A percentile compares a stretch with the other conserved stretches of the same genome.
phyloP scores from a whole-genome alignment of 352 stramenopile species.

The Nothophytophthora sp. region DNA sequence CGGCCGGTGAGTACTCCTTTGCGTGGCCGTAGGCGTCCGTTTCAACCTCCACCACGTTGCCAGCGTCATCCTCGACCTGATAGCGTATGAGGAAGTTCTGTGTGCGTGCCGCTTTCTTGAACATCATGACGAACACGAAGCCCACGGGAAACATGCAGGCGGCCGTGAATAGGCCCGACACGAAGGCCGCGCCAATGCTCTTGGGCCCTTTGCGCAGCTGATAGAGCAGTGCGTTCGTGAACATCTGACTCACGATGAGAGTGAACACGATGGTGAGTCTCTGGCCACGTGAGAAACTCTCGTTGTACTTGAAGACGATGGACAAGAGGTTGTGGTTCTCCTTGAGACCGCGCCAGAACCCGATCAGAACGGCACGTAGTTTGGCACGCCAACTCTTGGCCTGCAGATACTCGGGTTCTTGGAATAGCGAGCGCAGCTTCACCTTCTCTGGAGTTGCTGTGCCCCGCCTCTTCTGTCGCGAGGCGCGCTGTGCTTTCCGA shows the following conservation, averaged over 20 bases:
- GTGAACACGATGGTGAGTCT: slow-evolving; percentile 73
- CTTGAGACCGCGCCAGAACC: slow-evolving; percentile 56
- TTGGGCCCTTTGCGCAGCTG: slow-evolving; percentile 50
- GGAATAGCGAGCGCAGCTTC: slow-evolving; percentile 60
- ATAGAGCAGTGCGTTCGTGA: slow-evolving; percentile 70
- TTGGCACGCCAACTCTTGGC: slow-evolving; percentile 56
- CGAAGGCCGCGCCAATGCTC: slow-evolving; percentile 45
- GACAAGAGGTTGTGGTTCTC: slow-evolving; percentile 71
- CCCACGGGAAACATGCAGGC: slow-evolving; percentile 66
- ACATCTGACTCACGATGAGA: slow-evolving; percentile 71
- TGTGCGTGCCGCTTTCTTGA: slow-evolving; percentile 63
- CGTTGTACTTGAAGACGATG: slow-evolving; percentile 76
- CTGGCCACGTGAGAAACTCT: slow-evolving; percentile 63
- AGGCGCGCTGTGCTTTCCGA: slow-evolving; percentile 34
- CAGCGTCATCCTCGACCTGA: slow-evolving; percentile 60
- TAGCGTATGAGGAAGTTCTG: slow-evolving; percentile 70
- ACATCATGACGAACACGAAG: slow-evolving; percentile 71
- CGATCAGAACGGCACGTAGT: slow-evolving; percentile 27
- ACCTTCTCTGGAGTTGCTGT: slow-evolving; percentile 42
- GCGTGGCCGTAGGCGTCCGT: slow-evolving; percentile 65
- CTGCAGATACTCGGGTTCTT: slow-evolving; percentile 59
- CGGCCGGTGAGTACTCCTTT: slow-evolving; percentile 51
- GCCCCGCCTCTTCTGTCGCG: slow-evolving; percentile 31
- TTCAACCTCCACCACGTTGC: slow-evolving; percentile 58
- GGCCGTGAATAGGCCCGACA: slow-evolving; percentile 57